Conservation (phyloP, 768 basidiomycete genomes). For the Boletus patriciae region DNA sequence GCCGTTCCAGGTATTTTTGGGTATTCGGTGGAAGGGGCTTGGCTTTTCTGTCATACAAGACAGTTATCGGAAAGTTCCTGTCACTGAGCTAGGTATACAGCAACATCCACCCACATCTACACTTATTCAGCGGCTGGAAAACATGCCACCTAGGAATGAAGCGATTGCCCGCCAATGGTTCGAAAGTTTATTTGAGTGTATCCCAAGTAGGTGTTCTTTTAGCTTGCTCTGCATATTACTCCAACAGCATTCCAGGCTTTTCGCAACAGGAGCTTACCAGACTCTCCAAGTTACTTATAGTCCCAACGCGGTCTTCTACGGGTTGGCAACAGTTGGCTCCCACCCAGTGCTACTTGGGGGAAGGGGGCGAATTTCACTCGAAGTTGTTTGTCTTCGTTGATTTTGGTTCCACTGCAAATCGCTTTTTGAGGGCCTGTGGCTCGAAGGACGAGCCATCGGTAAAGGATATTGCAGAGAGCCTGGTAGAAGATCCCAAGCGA, state of each 20-base stretch:
- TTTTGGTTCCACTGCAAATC: slow-evolving; percentile 75
- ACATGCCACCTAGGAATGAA: slow-evolving; percentile 51
- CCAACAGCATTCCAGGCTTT: slow-evolving; percentile 47
- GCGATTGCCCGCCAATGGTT: slow-evolving; percentile 62
- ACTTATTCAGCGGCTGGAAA: slow-evolving; percentile 55
- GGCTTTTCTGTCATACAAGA: slow-evolving; percentile 69
- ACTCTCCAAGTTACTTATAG: slow-evolving; percentile 57
- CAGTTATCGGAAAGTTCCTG: slow-evolving; percentile 44
- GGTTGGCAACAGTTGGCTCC: slow-evolving; percentile 46
- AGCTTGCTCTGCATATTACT: not conserved
- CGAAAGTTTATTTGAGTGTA: slow-evolving; percentile 54
- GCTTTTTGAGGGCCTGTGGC: slow-evolving; percentile 80
- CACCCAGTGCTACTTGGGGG: slow-evolving; percentile 64
- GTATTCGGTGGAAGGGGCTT: slow-evolving; percentile 48
- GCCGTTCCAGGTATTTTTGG: slow-evolving; percentile 4
- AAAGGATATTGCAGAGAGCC: slow-evolving; percentile 68
- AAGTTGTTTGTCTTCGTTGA: slow-evolving; percentile 85
- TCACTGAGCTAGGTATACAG: slow-evolving; percentile 59
- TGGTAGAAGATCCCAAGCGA: slow-evolving; percentile 61
- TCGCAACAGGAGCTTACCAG: slow-evolving; percentile 47
- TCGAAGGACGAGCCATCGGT: slow-evolving; percentile 81
- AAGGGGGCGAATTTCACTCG: slow-evolving; percentile 65
- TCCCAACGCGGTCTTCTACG: slow-evolving; percentile 53
- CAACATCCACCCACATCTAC: slow-evolving; percentile 61
- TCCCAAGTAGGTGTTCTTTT: slow-evolving; percentile 45